Evolutionary conservation across 2,329 filamentous ascomycete species (phyloP), one percentile per base, ranked within the genome.

Genomic region (Paecilomyces sp.): DNA sequence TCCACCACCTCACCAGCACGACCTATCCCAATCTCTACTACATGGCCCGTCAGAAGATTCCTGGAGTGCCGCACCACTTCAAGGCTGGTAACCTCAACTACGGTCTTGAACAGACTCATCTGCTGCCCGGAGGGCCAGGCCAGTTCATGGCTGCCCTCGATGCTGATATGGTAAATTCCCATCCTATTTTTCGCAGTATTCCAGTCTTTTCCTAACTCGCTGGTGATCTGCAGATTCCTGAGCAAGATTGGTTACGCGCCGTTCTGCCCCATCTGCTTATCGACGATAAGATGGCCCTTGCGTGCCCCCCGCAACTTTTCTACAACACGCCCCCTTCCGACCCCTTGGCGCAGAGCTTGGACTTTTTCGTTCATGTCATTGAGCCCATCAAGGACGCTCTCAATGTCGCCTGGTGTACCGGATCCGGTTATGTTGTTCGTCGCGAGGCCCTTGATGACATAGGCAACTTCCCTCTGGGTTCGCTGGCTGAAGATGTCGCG

Each of bases 31-130:
- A 78, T 56, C 57, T 78, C 9, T 73, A 73, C 62, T 80, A 81
- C 63, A 74, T 74, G 58, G 69, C 75, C 4, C 75, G 77, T 30
- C 69, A 73, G 57, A 79, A 79, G 62, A 72, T 74, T 54, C 73
- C 71, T 41, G 70, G 65, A 56, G 69, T 67, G 50, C 70, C 68
- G 33, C 70, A 83, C 64, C 81, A 85, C 67, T 87, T 84, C 77
- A 88, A 88, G 75, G 84, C 85, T 1, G 85, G 85, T 56, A 88
- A 88, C 67, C 74, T 88, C 57, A 87, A 86, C 71, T 82, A 84
- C 59, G 85, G 83, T 34, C 71, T 85, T 22, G 80, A 84, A 15
- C 76, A 79, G 58, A 76, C 80, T 3, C 75, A 76, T 15, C 67
- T 72, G n/a, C 71, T 86, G 33, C 81, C 82, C 1, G 83, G 82